Evolutionary conservation across 2,329 filamentous ascomycete species (phyloP), one percentile per base, ranked within the genome.

Genomic region (Calonectria hawksworthii): DNA sequence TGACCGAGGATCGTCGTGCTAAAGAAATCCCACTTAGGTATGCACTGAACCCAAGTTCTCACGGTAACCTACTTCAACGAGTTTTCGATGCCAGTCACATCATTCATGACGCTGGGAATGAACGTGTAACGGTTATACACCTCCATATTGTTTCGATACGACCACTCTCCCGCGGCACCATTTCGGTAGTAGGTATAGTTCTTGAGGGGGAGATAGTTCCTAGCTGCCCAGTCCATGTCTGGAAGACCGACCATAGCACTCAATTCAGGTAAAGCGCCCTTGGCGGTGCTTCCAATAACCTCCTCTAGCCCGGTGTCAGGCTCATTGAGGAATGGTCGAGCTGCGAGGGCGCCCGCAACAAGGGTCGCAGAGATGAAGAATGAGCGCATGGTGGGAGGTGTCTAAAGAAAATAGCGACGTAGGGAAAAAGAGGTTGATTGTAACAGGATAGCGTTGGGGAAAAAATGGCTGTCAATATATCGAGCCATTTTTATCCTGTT

Each of bases 71-170:
- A 75, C 76, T 59, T 26, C 36, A 87, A 77, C 11, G 83, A 83
- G 5, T 72, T 68, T 68, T 87, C 85, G 65, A 87, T 80, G 36
- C 83, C 80, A 47, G 83, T 72, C 70, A 90, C 86, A 77, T 90
- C 88, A 13, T 85, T 80, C 82, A 91, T 82, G 28, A 87, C 84
- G 36, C 87, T 84, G 5, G 89, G 88, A 30, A 86, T 84, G n/a
- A 90, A 82, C 34, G 83, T 83, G 77, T 87, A 88, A 28, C 87
- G 85, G 70, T 85, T 82, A 81, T 86, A 91, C 30, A 88, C 86
- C 79, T 91, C 89, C 10, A 90, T 84, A 80, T 91, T 90, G 80
- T 90, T 90, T 69, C 89, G 85, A 81, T 90, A 90, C 0, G 85
- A 86, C 86, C 86, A 90, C 81, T 90, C 89, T 68, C 88, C 88